Conservation (phyloP, 352 stramenopile species). For the Aphanomyces invadans region DNA sequence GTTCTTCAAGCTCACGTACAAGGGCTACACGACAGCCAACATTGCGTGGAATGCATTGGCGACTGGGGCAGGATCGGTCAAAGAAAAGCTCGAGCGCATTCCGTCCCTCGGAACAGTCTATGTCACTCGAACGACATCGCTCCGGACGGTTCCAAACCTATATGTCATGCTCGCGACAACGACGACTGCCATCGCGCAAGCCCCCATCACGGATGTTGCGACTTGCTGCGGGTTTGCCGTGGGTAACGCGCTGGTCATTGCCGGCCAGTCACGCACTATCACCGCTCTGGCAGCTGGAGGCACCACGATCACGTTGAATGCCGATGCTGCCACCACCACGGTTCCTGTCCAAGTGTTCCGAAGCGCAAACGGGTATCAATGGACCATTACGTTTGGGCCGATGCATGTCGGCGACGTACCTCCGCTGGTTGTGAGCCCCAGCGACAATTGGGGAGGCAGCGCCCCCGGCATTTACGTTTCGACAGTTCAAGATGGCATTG, state of each 20-base stretch:
- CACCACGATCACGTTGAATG: slow-evolving; percentile 29
- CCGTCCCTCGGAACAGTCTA: slow-evolving; percentile 56
- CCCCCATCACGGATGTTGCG: slow-evolving; percentile 15
- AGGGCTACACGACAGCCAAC: slow-evolving; percentile 54
- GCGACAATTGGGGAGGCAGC: slow-evolving; percentile 90
- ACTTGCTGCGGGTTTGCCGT: slow-evolving; percentile 23
- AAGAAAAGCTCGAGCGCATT: slow-evolving; percentile 54
- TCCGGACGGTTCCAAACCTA: slow-evolving; percentile 34
- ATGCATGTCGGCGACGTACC: slow-evolving; percentile 76
- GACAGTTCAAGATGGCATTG: slow-evolving; percentile 71
- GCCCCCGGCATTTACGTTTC: slow-evolving; percentile 84
- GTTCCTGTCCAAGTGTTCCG: slow-evolving; percentile 57
- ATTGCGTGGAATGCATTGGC: slow-evolving; percentile 55
- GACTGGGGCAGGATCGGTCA: slow-evolving; percentile 52
- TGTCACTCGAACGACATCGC: slow-evolving; percentile 41
- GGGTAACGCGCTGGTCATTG: slow-evolving; percentile 48
- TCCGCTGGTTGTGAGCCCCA: slow-evolving; percentile 70
- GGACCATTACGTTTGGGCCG: slow-evolving; percentile 68
- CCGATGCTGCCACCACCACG: slow-evolving; percentile 23
- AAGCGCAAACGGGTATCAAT: slow-evolving; percentile 58
- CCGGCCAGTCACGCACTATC: slow-evolving; percentile 38
- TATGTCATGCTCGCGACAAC: slow-evolving; percentile 18
- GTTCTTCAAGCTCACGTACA: slow-evolving; percentile 60
- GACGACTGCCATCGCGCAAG: slow-evolving; percentile 3
- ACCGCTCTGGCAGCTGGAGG: slow-evolving; percentile 10